Evolutionary conservation across 306 rosid species (phyloP), one percentile per base, ranked within the genome.

Genomic region (Cicer pinnatifidum): DNA sequence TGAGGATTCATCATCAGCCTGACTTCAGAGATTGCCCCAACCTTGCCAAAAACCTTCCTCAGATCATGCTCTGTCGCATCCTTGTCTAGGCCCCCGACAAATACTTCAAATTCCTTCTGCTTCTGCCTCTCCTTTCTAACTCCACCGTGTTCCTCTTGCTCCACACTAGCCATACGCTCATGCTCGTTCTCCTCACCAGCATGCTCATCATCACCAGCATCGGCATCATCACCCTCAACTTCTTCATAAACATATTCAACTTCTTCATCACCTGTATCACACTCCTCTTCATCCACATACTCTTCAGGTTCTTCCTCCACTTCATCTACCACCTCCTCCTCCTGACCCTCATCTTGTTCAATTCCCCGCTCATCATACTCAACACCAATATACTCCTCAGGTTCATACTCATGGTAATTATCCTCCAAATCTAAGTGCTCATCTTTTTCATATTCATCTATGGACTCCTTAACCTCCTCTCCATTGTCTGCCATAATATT

Each of bases 51-150:
- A 73, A 80, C 88, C 86, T 88, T 86, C 88, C 80, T 91, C 76
- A 91, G 80, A 80, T 95, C 96, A 84, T 83, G 84, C 78, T 91
- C 97, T 7, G 89, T 90, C 12, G 92, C 96, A 79, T 87, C 91
- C 84, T 90, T 91, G 83, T 91, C 96, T 17, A 95, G 82, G 53
- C 99, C 99, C 54, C 97, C 99, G 71, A 95, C 97, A 86, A 95
- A 95, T 56, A 95, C 86, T 88, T 95, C 97, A 64, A 91, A 90
- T 74, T 94, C 97, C 83, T 88, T 91, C 23, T 86, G 89, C 75
- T 89, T 95, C 9, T 83, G 85, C 83, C 93, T 87, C 85, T 90
- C 97, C 77, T 91, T 88, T 43, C 84, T 86, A 79, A 82, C 80
- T 80, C 91, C 86, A 68, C 80, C 80, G 77, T 88, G 96, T 52